These are phyloP conservation scores for Verticillium alfalfae DNA, from an alignment of 2,329 filamentous ascomycete genomes.

Conservation along the genomic window DNA sequence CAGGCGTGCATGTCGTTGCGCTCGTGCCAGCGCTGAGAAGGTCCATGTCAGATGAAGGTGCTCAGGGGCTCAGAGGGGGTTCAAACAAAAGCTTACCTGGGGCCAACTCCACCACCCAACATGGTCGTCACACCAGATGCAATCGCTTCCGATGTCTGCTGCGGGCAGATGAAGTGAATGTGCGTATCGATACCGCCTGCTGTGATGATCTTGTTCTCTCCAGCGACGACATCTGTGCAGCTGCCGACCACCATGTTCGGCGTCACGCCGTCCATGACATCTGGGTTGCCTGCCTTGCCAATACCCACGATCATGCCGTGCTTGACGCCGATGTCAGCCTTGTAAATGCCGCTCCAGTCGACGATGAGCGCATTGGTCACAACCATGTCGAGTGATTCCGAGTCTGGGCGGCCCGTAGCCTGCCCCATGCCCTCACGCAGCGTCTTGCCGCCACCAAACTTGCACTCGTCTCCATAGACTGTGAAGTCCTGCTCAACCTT, in stretches of 20 bases:
- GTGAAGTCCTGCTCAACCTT: conserved; percentile 83
- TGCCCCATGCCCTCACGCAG: conserved; percentile 95
- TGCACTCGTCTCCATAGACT: conserved; percentile 85
- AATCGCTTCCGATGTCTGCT: conserved; percentile 80
- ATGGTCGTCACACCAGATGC: conserved; percentile 85
- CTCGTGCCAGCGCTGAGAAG: conserved; percentile 68
- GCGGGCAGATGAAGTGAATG: conserved; percentile 92
- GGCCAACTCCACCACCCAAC: conserved; percentile 85
- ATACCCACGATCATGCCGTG: conserved; percentile 80
- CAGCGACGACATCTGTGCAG: conserved; percentile 88
- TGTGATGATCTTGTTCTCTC: conserved; percentile 84
- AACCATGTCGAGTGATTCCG: conserved; percentile 74
- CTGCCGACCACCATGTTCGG: conserved; percentile 75
- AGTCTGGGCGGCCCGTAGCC: conserved; percentile 68
- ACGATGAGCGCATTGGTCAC: conserved; percentile 86
- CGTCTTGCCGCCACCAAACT: conserved; percentile 92
- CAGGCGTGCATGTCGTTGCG: conserved; percentile 90
- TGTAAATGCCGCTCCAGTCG: conserved; percentile 90
- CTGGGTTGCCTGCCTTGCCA: conserved; percentile 94
- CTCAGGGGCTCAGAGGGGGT: neutral
- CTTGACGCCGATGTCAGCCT: conserved; percentile 94
- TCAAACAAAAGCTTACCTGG: conserved; percentile 51
- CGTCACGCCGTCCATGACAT: conserved; percentile 86
- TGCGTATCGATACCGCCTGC: conserved; percentile 86
- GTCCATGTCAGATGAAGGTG: conserved; percentile 12